Base-by-base conservation (phyloP, 1,139 yeast genomes). In the Magnusiomyces sp. region DNA sequence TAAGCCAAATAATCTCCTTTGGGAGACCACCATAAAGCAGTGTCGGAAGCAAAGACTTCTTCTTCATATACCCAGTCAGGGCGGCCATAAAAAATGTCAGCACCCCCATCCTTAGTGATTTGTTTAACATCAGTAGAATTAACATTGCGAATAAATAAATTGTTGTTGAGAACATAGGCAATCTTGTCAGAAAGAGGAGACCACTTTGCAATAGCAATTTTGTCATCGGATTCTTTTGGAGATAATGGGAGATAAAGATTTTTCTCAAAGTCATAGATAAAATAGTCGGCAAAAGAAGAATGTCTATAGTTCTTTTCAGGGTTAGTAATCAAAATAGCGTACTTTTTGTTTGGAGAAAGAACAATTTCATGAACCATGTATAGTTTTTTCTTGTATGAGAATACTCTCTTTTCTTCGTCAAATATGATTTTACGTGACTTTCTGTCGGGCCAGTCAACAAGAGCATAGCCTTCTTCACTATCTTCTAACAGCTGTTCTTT, bases 1-100 rank as follows among this genome's bases (percentile, higher is more conserved):
- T 72, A 92, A 0, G 89, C 76, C 46, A 92, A 61, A 53, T 73
- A 70, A 5, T 77, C 65, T 55, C 85, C 89, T 58, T 83, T 79
- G 0, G 85, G 83, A 13, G 92, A 75, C 96, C 97, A 92, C 95
- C 96, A 92, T 20, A 88, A 65, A 2, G 94, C 79, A 42, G 70
- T 70, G 56, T 83, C 87, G 5, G 73, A 70, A 0, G 76, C 73
- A 4, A 83, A 65, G 0, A 92, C 89, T 61, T 94, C 98, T 60
- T 94, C 98, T 64, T 92, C 98, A 62, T 92, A 92, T 0, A 92
- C 87, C 98, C 98, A 92, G 61, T 92, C 98, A 0, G 97, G 84
- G 55, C 80, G 83, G 0, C 95, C 99, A 62, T 92, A 88, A 59
- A 81, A 78, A n/a, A 87, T 71, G 43, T 75, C 68, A 0, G 65